phyloP scores from a whole-genome alignment of 306 rosid species.

The Quercus dentata region DNA sequence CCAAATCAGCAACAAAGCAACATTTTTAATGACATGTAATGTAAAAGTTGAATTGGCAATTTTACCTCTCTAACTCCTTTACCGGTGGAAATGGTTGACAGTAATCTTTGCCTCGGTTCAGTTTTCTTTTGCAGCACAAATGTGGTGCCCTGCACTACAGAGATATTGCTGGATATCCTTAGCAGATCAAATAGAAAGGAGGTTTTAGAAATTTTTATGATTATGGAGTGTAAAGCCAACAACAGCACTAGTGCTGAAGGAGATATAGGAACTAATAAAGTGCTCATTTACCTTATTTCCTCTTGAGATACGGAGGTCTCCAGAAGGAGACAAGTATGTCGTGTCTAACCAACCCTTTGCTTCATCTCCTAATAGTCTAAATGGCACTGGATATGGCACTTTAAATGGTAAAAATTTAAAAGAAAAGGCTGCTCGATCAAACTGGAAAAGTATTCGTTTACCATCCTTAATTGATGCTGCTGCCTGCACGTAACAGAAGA shows the following conservation, averaged over 20 bases:
- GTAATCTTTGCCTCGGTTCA: constrained; percentile 70
- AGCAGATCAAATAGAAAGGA: constrained; percentile 19
- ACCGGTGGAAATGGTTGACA: constrained; percentile 68
- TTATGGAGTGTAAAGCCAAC: neutral
- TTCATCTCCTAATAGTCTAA: constrained; percentile 92
- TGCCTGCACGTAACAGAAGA: constrained; percentile 46
- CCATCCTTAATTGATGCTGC: constrained; percentile 82
- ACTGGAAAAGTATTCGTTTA: constrained; percentile 78
- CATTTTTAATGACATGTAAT: neutral
- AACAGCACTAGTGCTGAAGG: neutral
- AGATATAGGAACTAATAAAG: constrained; percentile 7
- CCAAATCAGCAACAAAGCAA: neutral
- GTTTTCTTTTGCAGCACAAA: constrained; percentile 89
- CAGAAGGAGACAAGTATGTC: constrained; percentile 80
- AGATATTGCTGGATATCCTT: constrained; percentile 45
- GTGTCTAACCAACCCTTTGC: constrained; percentile 98
- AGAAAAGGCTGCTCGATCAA: constrained; percentile 91
- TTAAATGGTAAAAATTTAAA: constrained; percentile 86
- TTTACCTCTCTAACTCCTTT: constrained; percentile 56
- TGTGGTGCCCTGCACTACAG: constrained; percentile 97
- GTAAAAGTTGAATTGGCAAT: neutral
- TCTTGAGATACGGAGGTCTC: constrained; percentile 89
- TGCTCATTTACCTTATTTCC: constrained; percentile 79
- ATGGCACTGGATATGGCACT: constrained; percentile 99
- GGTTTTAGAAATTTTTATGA: neutral